Evolutionary conservation across 2,329 filamentous ascomycete genomes (phyloP), one percentile per base, ranked within the genome.

Genomic region (Colletotrichum aenigma): DNA sequence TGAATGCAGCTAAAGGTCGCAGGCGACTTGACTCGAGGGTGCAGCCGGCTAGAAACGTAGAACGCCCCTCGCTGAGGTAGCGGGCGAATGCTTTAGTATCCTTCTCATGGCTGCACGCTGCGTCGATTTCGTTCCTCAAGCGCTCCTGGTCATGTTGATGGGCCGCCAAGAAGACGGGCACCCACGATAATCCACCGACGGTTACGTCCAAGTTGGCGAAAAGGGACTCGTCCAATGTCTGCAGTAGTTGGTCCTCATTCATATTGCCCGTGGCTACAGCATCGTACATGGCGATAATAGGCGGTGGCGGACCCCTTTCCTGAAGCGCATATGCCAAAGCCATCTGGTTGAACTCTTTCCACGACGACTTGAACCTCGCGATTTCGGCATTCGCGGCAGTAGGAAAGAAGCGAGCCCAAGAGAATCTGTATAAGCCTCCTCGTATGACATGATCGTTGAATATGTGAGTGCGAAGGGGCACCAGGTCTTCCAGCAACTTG

Each of bases 121-220:
- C 10, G 6, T 55, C 12, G 26, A 83, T 67, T 75, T 86, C 84
- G 0, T 69, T 24, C 4, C 79, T 78, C 1, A 87, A 61, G 12
- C 80, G 65, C 7, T 69, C 70, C 71, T 87, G 85, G 6, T 81
- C 75, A 3, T 80, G 78, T 0, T 77, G 81, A 70, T 87, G 56
- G 3, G 81, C 80, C 2, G 86, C 86, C 0, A 89, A 79, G 62
- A 87, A 85, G 1, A 87, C 79, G 1, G 86, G 76, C n/a, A 81
- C 83, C 87, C 87, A 89, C 0, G 85, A 84, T 0, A 88, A 64
- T 2, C 79, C 85, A 6, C 85, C 84, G 4, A 83, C 83, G 0
- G 86, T 87, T 10, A 89, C 87, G 73, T 89, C 87, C 2, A 89
- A 81, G 73, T 89, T 88, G 3, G 86, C 87, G 74, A 84, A 89